Evolutionary conservation across 306 rosid species (phyloP).

Genomic region (Lathyrus sativus): DNA sequence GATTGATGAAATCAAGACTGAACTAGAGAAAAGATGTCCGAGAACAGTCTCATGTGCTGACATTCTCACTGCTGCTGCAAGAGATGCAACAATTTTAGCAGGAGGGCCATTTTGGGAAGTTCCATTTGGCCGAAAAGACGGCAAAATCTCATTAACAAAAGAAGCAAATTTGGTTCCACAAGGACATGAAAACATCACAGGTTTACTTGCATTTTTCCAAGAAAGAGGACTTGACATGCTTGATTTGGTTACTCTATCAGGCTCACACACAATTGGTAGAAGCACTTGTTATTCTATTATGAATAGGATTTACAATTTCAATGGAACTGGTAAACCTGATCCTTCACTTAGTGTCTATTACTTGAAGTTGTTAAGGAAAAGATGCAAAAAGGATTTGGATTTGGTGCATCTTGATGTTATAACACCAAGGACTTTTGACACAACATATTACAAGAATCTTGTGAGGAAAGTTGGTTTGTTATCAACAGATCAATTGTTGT

Average conservation of each 20-base stretch:
- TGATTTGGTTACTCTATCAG: slow-evolving; percentile 85
- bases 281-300: slow-evolving; percentile 56
- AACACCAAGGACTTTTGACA: slow-evolving; percentile 75
- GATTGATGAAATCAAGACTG: slow-evolving; percentile 71
- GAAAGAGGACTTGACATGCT: slow-evolving; percentile 61
- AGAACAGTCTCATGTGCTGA: slow-evolving; percentile 84
- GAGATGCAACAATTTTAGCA: slow-evolving; percentile 79
- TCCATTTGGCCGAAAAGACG: slow-evolving; percentile 78
- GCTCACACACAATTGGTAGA: slow-evolving; percentile 84
- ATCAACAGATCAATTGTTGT: slow-evolving; percentile 68
- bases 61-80: slow-evolving; percentile 78
- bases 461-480: slow-evolving; percentile 68
- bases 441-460: slow-evolving; percentile 63
- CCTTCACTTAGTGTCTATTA: slow-evolving; percentile 56
- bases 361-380: slow-evolving; percentile 53
- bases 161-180: slow-evolving; percentile 81
- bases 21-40: slow-evolving; percentile 72
- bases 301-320: slow-evolving; percentile 61
- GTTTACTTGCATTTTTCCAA: slow-evolving; percentile 49
- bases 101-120: slow-evolving; percentile 98
- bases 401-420: slow-evolving; percentile 62
- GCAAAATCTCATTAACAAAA: slow-evolving; percentile 54
- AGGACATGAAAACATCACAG: slow-evolving; percentile 74
- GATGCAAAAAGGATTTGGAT: slow-evolving; percentile 51
- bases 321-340: slow-evolving; percentile 63